Conservation (phyloP, 306 rosid genomes). For the Prunus mume region DNA sequence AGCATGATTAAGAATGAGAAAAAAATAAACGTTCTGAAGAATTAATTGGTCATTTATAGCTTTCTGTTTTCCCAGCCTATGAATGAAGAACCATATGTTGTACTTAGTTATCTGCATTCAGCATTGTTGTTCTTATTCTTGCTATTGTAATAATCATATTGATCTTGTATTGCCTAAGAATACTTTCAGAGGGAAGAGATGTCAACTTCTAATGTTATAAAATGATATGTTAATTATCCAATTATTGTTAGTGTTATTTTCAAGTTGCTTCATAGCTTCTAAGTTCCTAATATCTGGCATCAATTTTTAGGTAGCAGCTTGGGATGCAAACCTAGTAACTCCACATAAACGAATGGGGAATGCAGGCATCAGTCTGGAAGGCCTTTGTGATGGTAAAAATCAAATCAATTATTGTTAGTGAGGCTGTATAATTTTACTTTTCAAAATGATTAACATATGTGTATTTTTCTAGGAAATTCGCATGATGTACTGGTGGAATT, state of each 20-base stretch:
- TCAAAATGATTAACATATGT: constrained; percentile 16
- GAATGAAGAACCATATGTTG: background rate
- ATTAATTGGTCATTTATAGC: background rate
- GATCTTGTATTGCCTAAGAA: background rate
- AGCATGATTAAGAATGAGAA: background rate
- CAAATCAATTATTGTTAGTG: constrained; percentile 1
- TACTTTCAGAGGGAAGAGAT: background rate
- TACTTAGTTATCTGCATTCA: background rate
- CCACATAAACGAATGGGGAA: constrained; percentile 99
- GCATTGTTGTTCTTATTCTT: background rate
- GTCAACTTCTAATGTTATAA: background rate
- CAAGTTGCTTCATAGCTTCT: constrained; percentile 14
- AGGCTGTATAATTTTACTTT: constrained; percentile 17
- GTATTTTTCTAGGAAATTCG: constrained; percentile 55
- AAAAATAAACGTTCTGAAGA: background rate
- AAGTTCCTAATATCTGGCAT: constrained; percentile 29
- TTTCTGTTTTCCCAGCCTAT: background rate
- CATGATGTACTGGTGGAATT: constrained; percentile 79
- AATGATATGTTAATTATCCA: background rate
- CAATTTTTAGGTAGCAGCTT: constrained; percentile 75
- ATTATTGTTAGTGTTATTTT: background rate
- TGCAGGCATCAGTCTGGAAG: constrained; percentile 61
- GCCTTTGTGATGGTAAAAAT: constrained; percentile 81
- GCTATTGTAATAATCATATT: background rate
- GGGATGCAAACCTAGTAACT: constrained; percentile 97